These are phyloP conservation scores for Lactifluus hygrophoroides DNA, from an alignment of 768 basidiomycete species.

Conservation along the genomic window DNA sequence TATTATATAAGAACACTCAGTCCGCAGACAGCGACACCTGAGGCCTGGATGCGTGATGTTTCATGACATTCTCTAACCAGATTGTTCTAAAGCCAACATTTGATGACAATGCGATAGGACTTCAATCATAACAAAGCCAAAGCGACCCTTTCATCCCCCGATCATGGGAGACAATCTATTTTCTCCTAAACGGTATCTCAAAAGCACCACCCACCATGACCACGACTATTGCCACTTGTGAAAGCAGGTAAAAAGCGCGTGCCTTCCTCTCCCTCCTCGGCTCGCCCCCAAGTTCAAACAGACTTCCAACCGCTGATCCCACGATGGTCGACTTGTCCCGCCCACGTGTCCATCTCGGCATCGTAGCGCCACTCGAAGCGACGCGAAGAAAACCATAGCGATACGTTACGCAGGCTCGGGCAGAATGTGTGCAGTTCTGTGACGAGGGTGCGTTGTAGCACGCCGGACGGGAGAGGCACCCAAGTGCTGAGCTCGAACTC, in stretches of 20 bases:
- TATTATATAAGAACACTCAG: too few relatives aligned
- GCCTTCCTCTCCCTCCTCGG: too few relatives aligned
- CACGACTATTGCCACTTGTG: too few relatives aligned
- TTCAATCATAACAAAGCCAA: too few relatives aligned
- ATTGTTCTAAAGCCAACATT: background rate
- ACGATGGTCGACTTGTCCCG: slow-evolving; percentile 4
- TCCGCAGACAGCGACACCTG: too few relatives aligned
- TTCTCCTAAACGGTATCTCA: too few relatives aligned
- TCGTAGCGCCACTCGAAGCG: slow-evolving; percentile 24
- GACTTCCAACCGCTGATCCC: slow-evolving; percentile 1
- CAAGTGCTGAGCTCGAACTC: slow-evolving; percentile 33
- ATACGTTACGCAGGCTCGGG: slow-evolving; percentile 29
- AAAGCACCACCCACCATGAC: too few relatives aligned
- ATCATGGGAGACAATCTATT: too few relatives aligned
- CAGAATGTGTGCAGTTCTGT: slow-evolving; percentile 34
- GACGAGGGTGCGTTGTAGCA: slow-evolving; percentile 30
- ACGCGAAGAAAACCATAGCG: slow-evolving; percentile 27
- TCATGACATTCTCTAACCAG: background rate
- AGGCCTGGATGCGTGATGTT: too few relatives aligned
- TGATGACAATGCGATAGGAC: background rate
- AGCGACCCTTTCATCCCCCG: too few relatives aligned
- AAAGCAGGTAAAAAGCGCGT: too few relatives aligned
- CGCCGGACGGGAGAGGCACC: slow-evolving; percentile 27
- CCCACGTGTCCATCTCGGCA: slow-evolving; percentile 16
- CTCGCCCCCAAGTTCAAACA: too few relatives aligned